phyloP scores from a whole-genome alignment of 495 filamentous ascomycete species.

The Penicillium chermesinum region DNA sequence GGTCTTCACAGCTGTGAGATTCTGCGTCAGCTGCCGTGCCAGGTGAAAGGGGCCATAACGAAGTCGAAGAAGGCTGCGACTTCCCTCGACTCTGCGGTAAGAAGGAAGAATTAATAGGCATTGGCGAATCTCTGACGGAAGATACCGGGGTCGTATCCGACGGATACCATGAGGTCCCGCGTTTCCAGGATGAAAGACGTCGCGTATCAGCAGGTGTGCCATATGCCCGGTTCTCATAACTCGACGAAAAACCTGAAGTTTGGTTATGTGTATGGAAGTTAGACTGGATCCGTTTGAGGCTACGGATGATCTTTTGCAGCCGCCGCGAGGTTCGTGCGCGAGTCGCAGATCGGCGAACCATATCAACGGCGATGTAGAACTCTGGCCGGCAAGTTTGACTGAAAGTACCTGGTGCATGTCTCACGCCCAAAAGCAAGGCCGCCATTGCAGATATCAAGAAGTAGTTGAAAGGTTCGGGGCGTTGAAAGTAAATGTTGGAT shows the following conservation, averaged over 20 bases:
- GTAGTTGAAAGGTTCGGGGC: conserved; percentile 79
- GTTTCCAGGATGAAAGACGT: background rate
- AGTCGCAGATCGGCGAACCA: conserved; percentile 59
- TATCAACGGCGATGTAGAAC: conserved; percentile 75
- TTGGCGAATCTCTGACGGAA: conserved; percentile 5
- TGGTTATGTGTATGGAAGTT: conserved; percentile 13
- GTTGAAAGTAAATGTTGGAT: conserved; percentile 66
- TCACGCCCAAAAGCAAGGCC: conserved; percentile 71
- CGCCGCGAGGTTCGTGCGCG: conserved; percentile 33
- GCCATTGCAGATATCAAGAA: conserved; percentile 75
- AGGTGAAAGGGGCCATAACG: conserved; percentile 21
- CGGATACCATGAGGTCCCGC: background rate
- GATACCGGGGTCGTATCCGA: conserved; percentile 7
- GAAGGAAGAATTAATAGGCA: background rate
- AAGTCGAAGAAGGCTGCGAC: conserved; percentile 12
- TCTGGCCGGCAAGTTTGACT: conserved; percentile 62
- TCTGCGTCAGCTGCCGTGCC: conserved; percentile 7
- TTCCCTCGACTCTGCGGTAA: conserved; percentile 7
- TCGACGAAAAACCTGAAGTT: background rate
- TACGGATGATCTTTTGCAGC: conserved; percentile 37
- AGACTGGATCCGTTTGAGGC: conserved; percentile 33
- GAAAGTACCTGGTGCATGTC: conserved; percentile 71
- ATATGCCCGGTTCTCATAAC: background rate
- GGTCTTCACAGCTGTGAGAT: conserved; percentile 31
- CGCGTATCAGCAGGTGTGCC: background rate